Evolutionary conservation across 495 filamentous ascomycete species (phyloP).

Genomic region (Neurospora sp.): DNA sequence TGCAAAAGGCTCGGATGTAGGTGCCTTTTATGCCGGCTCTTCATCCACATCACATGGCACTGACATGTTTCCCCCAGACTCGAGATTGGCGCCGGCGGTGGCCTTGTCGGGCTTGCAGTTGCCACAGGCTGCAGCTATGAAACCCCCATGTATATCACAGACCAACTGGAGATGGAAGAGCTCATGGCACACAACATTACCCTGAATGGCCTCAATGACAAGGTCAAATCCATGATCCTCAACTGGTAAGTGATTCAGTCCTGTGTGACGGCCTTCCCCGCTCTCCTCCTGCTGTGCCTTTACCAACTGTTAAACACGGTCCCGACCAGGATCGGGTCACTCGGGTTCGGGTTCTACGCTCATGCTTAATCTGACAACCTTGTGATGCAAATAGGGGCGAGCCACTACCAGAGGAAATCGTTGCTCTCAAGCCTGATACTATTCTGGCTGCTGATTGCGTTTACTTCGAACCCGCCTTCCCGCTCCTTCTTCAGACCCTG

Average conservation of each 20-base stretch:
- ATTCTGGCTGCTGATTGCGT: slow-evolving; percentile 93
- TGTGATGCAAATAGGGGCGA: slow-evolving; percentile 37
- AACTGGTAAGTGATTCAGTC: slow-evolving; percentile 52
- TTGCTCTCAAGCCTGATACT: slow-evolving; percentile 51
- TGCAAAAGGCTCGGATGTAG: slow-evolving; percentile 64
- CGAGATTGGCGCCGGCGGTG: slow-evolving; percentile 87
- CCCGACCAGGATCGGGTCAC: background rate
- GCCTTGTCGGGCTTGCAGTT: slow-evolving; percentile 68
- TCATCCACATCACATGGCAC: background rate
- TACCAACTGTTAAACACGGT: background rate
- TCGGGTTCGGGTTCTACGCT: background rate
- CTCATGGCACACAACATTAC: slow-evolving; percentile 77
- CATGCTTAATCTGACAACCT: slow-evolving; percentile 15
- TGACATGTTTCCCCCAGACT: slow-evolving; percentile 43
- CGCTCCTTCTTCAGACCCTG: slow-evolving; percentile 72
- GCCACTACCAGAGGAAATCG: slow-evolving; percentile 37
- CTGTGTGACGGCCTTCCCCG: background rate
- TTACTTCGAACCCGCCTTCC: slow-evolving; percentile 94
- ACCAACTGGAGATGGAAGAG: slow-evolving; percentile 71
- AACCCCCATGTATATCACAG: slow-evolving; percentile 61
- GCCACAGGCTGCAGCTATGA: slow-evolving; percentile 46
- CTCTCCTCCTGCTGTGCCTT: background rate
- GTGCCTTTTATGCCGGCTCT: slow-evolving; percentile 25
- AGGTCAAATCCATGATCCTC: slow-evolving; percentile 52
- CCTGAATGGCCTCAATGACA: slow-evolving; percentile 59